Evolutionary conservation across 2,329 filamentous ascomycete species (phyloP), one percentile per base, ranked within the genome.

Genomic region (Botrytis aclada): DNA sequence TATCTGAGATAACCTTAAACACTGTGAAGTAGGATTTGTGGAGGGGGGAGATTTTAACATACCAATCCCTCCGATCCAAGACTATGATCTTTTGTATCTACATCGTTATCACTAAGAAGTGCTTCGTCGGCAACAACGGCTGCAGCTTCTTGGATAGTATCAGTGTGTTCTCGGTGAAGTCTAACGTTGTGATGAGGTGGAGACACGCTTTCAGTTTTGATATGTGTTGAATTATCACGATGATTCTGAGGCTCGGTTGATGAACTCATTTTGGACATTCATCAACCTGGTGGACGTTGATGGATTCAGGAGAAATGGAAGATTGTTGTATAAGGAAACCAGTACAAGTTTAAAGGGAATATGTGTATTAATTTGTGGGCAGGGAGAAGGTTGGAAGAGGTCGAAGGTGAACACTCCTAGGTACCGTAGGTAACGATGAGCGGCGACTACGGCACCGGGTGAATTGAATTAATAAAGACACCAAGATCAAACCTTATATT

Each of bases 21-120:
- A 64, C 41, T 45, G n/a, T 45, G 20, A 45, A 45, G 9, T 12
- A 20, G n/a, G 20, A n/a, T 22, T 64, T 14, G 25, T 39, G 32
- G 12, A 56, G 32, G 9, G n/a, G 51, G 9, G 4, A 4, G 10
- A 22, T 16, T 10, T n/a, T 12, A 47, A 39, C 65, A 22, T 74
- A 78, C 85, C 88, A 74, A 88, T 91, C 83, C 92, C 90, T 76
- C 90, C 91, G 75, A 89, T 90, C 85, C 89, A 91, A 78, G 93
- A 85, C 80, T 90, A 1, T 39, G 60, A 37, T 51, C 29, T 34
- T 70, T 69, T 25, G 20, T 45, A 20, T 71, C 66, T 16, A 58
- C 69, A 32, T 72, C 64, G 39, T 58, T 60, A 37, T 66, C 72
- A 25, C 78, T 71, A 41, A 74, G 65, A 37, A 74, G 34, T 32